These are phyloP conservation scores for Exserohilum turcica DNA, from an alignment of 2,329 filamentous ascomycete species.

Conservation along the genomic window DNA sequence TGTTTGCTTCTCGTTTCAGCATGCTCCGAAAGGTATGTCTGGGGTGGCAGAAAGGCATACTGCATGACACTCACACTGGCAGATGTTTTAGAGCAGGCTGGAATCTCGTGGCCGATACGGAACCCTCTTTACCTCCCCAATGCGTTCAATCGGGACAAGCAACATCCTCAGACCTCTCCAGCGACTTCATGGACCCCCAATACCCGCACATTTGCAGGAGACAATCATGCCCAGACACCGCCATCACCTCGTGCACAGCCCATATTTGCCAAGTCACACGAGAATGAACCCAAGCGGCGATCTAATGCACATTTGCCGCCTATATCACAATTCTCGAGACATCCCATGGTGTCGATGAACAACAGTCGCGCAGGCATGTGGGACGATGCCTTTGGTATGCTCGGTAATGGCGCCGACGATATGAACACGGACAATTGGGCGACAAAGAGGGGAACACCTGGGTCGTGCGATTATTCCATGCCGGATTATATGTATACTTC, in stretches of 20 bases:
- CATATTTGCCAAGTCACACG: conserved; percentile 15
- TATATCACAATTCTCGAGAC: conserved; percentile 21
- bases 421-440: conserved; percentile 31
- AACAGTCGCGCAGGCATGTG: conserved; percentile 14
- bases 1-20: conserved; percentile 81
- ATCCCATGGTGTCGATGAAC: conserved; percentile 7
- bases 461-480: conserved; percentile 23
- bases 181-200: conserved; percentile 3
- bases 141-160: conserved; percentile 5
- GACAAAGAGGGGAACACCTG: conserved; percentile 18
- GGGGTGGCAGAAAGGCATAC: neutral
- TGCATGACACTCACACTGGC: conserved; percentile 19
- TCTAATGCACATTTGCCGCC: conserved; percentile 25
- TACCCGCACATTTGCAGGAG: neutral
- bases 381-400: conserved; percentile 18
- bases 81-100: conserved; percentile 74
- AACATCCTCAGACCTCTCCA: conserved; percentile 5
- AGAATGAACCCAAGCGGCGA: conserved; percentile 23
- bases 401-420: conserved; percentile 22
- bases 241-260: conserved; percentile 13
- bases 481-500: conserved; percentile 21
- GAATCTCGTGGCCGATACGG: conserved; percentile 76
- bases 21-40: conserved; percentile 73
- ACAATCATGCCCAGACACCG: conserved; percentile 17
- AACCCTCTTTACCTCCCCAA: conserved; percentile 39